These are phyloP conservation scores for Hyparrhenia diplandra DNA, from an alignment of 176 grass and related monocot genomes.

Conservation along the genomic window DNA sequence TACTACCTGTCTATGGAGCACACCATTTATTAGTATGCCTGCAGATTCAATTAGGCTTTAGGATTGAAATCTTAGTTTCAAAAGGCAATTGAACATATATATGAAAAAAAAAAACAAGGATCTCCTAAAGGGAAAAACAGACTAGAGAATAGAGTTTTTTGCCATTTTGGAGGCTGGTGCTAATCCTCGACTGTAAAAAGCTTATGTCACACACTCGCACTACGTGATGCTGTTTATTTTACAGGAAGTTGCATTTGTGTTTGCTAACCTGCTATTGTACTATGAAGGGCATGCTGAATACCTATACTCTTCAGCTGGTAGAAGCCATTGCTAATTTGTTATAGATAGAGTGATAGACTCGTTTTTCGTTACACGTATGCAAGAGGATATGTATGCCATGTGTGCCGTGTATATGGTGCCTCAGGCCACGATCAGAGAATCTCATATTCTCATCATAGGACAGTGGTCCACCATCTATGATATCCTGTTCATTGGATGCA, in stretches of 20 bases:
- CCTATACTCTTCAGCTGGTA: neutral
- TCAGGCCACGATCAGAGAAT: conserved; percentile 6
- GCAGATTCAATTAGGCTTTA: neutral
- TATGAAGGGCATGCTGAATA: neutral
- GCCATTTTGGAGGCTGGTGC: neutral
- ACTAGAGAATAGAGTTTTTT: neutral
- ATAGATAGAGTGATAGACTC: conserved; percentile 8
- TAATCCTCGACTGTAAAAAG: neutral
- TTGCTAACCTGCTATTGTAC: neutral
- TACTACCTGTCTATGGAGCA: neutral
- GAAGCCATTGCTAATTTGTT: neutral
- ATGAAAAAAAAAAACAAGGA: neutral
- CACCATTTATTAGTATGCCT: neutral
- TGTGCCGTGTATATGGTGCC: neutral
- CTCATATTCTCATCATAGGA: conserved; percentile 22
- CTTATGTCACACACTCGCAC: neutral
- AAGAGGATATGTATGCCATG: conserved; percentile 16
- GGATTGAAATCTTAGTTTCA: neutral
- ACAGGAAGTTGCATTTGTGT: neutral
- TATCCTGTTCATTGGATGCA: neutral
- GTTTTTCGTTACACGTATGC: neutral
- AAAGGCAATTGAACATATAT: neutral
- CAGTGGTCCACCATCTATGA: neutral
- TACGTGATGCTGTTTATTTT: neutral
- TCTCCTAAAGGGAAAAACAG: neutral